phyloP scores from a whole-genome alignment of 139 green algal species.

The Nannochloris sp. region DNA sequence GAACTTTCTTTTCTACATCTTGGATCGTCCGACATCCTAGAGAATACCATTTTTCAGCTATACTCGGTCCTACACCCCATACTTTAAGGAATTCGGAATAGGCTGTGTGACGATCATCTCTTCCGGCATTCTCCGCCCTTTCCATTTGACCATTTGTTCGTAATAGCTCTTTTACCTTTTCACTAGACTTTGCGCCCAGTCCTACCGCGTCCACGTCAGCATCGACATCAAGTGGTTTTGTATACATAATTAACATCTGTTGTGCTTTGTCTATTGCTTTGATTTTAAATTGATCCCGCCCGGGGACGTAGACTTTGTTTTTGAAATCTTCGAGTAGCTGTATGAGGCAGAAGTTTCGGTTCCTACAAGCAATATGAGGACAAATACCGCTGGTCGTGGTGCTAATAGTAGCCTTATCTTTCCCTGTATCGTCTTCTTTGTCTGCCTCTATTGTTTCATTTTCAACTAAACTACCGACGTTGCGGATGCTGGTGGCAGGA shows the following conservation, averaged over 20 bases:
- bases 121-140: neutral
- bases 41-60: constrained; percentile 13
- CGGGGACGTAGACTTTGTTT: constrained; percentile 17
- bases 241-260: constrained; percentile 1
- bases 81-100: constrained; percentile 17
- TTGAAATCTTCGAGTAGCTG: constrained; percentile 28
- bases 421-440: neutral
- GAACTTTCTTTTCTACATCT: constrained; percentile 15
- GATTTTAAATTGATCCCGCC: constrained; percentile 43
- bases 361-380: constrained; percentile 32
- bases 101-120: neutral
- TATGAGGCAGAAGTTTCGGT: constrained; percentile 42
- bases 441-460: neutral
- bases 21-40: constrained; percentile 15
- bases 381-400: constrained; percentile 30
- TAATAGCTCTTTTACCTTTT: constrained; percentile 28
- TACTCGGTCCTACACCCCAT: constrained; percentile 17
- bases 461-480: neutral
- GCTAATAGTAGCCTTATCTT: neutral
- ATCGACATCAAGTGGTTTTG: constrained; percentile 14
- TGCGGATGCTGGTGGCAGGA: neutral
- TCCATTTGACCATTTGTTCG: neutral
- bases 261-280: constrained; percentile 21
- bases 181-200: constrained; percentile 6
- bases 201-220: constrained; percentile 7